Conservation (phyloP, 2,329 filamentous ascomycete species). For the Huntiella bhutanensis region DNA sequence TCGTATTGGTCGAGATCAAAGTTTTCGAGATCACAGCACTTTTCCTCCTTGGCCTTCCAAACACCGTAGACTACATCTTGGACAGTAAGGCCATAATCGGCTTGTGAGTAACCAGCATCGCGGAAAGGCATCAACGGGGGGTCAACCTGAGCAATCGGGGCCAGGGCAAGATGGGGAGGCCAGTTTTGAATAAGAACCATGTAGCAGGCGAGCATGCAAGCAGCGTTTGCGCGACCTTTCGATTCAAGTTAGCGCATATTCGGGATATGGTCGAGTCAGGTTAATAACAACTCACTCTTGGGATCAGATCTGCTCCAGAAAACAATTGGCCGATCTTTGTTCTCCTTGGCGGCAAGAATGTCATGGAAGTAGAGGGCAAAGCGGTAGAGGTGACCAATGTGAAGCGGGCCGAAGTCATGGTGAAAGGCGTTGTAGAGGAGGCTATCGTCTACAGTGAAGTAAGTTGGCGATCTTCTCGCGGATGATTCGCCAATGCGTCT, state of each 20-base stretch:
- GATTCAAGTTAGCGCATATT: conserved; percentile 2
- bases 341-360: conserved; percentile 76
- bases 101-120: conserved; percentile 94
- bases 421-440: conserved; percentile 97
- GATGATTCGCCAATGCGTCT: conserved; percentile 25
- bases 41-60: conserved; percentile 96
- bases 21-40: conserved; percentile 74
- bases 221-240: conserved; percentile 72
- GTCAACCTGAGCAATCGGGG: conserved; percentile 89
- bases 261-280: neutral
- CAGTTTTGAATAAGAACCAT: conserved; percentile 98
- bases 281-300: conserved; percentile 38
- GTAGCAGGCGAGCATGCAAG: conserved; percentile 88
- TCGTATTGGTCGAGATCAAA: conserved; percentile 97
- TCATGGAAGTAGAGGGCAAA: conserved; percentile 95
- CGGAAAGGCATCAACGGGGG: conserved; percentile 97
- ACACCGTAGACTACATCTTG: conserved; percentile 97
- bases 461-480: conserved; percentile 44
- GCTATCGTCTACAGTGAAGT: conserved; percentile 85
- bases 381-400: conserved; percentile 91
- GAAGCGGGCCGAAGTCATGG: conserved; percentile 91
- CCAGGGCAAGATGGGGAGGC: conserved; percentile 87
- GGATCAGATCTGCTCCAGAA: conserved; percentile 92
- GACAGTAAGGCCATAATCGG: conserved; percentile 86
- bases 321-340: conserved; percentile 75